Conservation (phyloP, 1,139 yeast genomes). For the Suhomyces chickasaworum region DNA sequence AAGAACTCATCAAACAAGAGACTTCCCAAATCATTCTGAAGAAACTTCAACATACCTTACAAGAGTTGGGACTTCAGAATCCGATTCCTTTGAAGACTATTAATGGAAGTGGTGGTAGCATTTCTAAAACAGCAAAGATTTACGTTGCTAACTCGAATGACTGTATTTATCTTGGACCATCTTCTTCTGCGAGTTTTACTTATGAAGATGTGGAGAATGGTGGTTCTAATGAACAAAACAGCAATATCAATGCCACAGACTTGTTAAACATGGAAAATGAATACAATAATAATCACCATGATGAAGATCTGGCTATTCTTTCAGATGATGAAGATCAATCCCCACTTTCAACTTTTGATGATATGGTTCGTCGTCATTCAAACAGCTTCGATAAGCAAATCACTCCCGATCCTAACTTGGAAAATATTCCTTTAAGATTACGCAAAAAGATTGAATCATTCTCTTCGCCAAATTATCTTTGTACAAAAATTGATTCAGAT, state of each 20-base stretch:
- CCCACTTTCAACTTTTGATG: neutral
- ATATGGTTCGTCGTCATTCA: slow-evolving; percentile 5
- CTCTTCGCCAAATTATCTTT: slow-evolving; percentile 42
- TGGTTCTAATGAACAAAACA: slow-evolving; percentile 21
- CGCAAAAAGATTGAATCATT: slow-evolving; percentile 23
- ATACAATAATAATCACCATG: slow-evolving; percentile 6
- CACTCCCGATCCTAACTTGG: slow-evolving; percentile 15
- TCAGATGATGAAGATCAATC: slow-evolving; percentile 16
- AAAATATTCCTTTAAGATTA: slow-evolving; percentile 14
- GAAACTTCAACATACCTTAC: slow-evolving; percentile 34
- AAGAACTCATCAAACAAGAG: slow-evolving; percentile 44
- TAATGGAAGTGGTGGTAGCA: slow-evolving; percentile 25
- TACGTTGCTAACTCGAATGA: slow-evolving; percentile 47
- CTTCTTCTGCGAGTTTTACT: slow-evolving; percentile 45
- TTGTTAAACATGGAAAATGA: slow-evolving; percentile 12
- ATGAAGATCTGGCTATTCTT: slow-evolving; percentile 13
- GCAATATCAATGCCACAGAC: slow-evolving; percentile 13
- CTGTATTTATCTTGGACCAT: slow-evolving; percentile 46
- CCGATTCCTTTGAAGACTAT: slow-evolving; percentile 41
- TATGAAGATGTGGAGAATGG: slow-evolving; percentile 51
- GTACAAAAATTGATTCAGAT: slow-evolving; percentile 44
- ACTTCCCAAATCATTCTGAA: slow-evolving; percentile 42
- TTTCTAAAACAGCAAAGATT: slow-evolving; percentile 33
- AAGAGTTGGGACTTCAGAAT: slow-evolving; percentile 44
- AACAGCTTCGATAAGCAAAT: slow-evolving; percentile 8